A percentile compares a stretch with the other conserved stretches of the same genome.
Conservation (phyloP, 176 grass and related monocot species). For the Elymus sibiricus region DNA sequence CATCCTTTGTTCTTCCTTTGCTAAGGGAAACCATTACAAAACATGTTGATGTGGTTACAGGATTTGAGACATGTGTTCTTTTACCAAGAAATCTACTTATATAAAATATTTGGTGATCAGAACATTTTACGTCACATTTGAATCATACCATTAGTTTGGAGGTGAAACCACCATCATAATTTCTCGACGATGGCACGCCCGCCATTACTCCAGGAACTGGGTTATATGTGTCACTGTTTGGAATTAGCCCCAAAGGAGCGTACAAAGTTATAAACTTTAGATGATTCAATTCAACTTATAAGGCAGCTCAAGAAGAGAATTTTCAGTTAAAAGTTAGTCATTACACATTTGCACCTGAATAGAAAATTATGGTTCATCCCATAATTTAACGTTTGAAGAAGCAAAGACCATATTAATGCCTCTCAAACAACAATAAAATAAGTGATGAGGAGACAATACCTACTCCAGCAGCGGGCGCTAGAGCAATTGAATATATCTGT, state of each 20-base stretch:
- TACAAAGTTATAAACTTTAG: constrained; percentile 2
- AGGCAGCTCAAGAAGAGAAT: not conserved
- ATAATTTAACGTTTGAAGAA: not conserved
- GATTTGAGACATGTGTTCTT: not conserved
- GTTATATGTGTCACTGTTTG: constrained; percentile 84
- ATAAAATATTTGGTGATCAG: not conserved
- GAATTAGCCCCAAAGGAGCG: not conserved
- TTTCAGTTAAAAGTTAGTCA: not conserved
- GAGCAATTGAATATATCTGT: constrained; percentile 96
- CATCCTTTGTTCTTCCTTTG: not conserved
- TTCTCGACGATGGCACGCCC: constrained; percentile 77
- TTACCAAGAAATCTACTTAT: not conserved
- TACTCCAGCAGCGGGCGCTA: constrained; percentile 94
- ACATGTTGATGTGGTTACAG: not conserved
- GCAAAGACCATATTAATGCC: not conserved
- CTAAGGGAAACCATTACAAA: not conserved
- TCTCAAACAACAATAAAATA: not conserved
- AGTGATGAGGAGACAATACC: constrained; percentile 41
- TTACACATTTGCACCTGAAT: not conserved
- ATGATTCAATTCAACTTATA: not conserved
- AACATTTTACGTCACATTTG: not conserved
- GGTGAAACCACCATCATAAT: constrained; percentile 82
- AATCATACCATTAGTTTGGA: constrained; percentile 83
- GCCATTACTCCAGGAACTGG: constrained; percentile 88
- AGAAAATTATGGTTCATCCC: not conserved